Evolutionary conservation across 257 asterid species (phyloP).

Genomic region (Solanum habrochaites): DNA sequence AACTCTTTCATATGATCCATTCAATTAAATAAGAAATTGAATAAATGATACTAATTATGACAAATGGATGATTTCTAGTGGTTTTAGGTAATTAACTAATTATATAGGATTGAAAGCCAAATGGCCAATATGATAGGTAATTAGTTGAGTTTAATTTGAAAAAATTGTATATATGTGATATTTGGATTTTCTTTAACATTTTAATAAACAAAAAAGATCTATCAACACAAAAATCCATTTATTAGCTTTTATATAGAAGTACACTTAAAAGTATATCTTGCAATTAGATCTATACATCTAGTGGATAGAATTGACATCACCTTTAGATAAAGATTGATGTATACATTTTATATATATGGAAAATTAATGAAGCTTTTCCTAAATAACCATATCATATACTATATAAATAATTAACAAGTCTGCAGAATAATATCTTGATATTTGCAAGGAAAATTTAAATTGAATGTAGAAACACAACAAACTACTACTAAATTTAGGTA

Average conservation of each 20-base stretch:
- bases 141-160: background rate
- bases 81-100: background rate
- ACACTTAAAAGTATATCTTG: background rate
- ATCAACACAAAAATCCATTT: background rate
- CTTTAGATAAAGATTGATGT: background rate
- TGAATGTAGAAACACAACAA: background rate
- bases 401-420: too few relatives aligned
- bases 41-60: background rate
- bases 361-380: background rate
- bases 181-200: background rate
- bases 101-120: background rate
- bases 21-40: background rate
- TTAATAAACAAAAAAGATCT: background rate
- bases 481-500: background rate
- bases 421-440: background rate
- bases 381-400: background rate
- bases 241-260: background rate
- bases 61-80: background rate
- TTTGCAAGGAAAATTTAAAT: background rate
- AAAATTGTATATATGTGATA: background rate
- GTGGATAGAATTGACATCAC: background rate
- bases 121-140: background rate
- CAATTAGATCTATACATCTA: background rate
- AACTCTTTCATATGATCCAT: background rate
- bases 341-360: background rate